Percentiles rank a stretch among this genome's conserved stretches.
phyloP scores from a whole-genome alignment of 371 early-diverging fungal genomes.

The Mortierella sp. region DNA sequence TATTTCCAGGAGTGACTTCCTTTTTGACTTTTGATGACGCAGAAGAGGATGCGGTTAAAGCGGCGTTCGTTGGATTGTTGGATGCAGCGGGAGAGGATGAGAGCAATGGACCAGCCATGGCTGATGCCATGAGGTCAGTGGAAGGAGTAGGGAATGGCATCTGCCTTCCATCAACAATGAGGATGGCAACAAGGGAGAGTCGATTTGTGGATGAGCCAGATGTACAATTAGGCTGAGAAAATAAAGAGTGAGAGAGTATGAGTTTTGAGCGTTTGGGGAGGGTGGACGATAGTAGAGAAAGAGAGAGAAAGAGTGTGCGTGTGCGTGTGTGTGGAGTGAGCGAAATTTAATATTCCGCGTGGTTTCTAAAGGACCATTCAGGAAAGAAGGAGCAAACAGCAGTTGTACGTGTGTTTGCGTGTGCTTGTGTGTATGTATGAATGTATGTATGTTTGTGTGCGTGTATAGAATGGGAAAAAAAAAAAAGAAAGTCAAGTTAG shows the following conservation, averaged over 20 bases:
- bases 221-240: too few relatives aligned
- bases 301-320: background rate
- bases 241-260: background rate
- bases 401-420: too few relatives aligned
- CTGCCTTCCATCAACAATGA: slow-evolving; percentile 9
- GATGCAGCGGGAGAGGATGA: slow-evolving; percentile 2
- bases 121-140: slow-evolving; percentile 33
- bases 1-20: slow-evolving; percentile 12
- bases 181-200: background rate
- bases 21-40: background rate
- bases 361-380: too few relatives aligned
- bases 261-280: background rate
- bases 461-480: too few relatives aligned
- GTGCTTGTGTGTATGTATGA: too few relatives aligned
- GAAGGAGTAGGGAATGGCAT: slow-evolving; percentile 35
- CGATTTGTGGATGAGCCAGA: background rate
- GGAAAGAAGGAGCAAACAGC: too few relatives aligned
- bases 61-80: background rate
- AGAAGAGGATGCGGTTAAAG: background rate
- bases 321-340: background rate
- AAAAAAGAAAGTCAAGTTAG: too few relatives aligned
- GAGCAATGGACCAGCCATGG: slow-evolving; percentile 27
- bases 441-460: too few relatives aligned
- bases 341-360: background rate
- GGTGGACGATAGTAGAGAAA: background rate